Evolutionary conservation across 495 filamentous ascomycete genomes (phyloP), one percentile per base, ranked within the genome.

Genomic region (Penicillium paradoxum): DNA sequence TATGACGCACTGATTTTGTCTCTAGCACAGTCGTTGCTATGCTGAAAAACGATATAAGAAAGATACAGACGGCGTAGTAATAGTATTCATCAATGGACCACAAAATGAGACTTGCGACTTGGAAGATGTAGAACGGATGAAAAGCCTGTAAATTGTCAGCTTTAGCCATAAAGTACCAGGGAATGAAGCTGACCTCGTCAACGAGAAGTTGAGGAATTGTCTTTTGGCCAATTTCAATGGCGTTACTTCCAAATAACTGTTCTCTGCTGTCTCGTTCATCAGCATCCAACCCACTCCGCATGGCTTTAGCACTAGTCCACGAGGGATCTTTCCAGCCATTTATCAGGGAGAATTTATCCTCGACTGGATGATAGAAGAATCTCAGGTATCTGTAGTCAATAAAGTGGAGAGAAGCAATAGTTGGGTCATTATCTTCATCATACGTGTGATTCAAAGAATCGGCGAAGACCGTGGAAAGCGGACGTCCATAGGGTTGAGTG

Each of bases 41-140:
- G 69, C 92, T 96, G 54, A 89, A 84, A 30, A 90, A 76, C 0
- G 95, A 99, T 55, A 99, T 99, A 48, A 95, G 59, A 57, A 99
- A 95, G 53, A 99, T 99, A 67, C 91, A 96, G 25, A 82, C 77
- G 27, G 95, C 95, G 74, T 99, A 99, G 65, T 97, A 97, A 59
- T 96, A 97, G 62, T 99, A 99, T 57, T 91, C 74, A 61, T 99
- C 95, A 25, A 96, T 55, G 14, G 91, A 95, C 95, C 95, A 99
- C 4, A 99, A 84, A 41, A 93, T 67, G 49, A 99, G 73, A 73
- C 95, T 97, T 29, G 90, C 91, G 60, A 99, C 84, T 66, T 99
- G 95, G 70, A 99, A 99, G 32, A 97, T 85, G 63, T 97, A 99
- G 72, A 99, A 97, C 3, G 95, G 95, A 63, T 97, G 93, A 65